phyloP scores from a whole-genome alignment of 1,284 basidiomycete genomes.

The Cerioporus squamosus region DNA sequence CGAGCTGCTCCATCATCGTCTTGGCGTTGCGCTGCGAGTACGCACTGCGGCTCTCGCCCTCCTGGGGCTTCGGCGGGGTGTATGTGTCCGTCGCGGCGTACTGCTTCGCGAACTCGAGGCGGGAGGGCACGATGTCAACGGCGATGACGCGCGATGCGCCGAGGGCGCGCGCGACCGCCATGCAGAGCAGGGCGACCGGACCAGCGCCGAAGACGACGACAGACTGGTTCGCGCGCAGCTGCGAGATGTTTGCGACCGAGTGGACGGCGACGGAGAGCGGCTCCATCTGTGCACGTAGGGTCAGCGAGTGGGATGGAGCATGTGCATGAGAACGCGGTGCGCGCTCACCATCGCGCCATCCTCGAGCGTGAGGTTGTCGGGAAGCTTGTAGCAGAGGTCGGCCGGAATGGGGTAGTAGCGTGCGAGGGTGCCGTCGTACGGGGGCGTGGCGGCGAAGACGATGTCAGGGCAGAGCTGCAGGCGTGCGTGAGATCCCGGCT shows the following conservation, averaged over 20 bases:
- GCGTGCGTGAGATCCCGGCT: neutral
- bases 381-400: slow-evolving; percentile 77
- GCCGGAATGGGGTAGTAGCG: slow-evolving; percentile 83
- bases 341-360: slow-evolving; percentile 79
- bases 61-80: slow-evolving; percentile 64
- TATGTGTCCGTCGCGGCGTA: slow-evolving; percentile 91
- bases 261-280: slow-evolving; percentile 94
- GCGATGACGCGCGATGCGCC: slow-evolving; percentile 83
- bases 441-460: slow-evolving; percentile 88
- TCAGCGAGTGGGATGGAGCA: neutral
- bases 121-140: slow-evolving; percentile 82
- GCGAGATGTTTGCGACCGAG: slow-evolving; percentile 80
- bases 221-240: slow-evolving; percentile 73
- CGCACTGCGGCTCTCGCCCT: slow-evolving; percentile 67
- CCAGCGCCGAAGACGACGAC: slow-evolving; percentile 90
- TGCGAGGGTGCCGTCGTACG: slow-evolving; percentile 85
- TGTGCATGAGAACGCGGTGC: neutral
- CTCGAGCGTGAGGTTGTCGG: slow-evolving; percentile 75
- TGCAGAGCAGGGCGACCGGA: slow-evolving; percentile 90
- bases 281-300: slow-evolving; percentile 73
- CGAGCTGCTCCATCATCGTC: slow-evolving; percentile 59
- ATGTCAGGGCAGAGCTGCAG: slow-evolving; percentile 75
- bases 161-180: slow-evolving; percentile 91
- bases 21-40: slow-evolving; percentile 75
- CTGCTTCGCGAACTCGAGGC: slow-evolving; percentile 85